These are phyloP conservation scores for Colletotrichum caudatum DNA, from an alignment of 2,329 filamentous ascomycete genomes.

Conservation along the genomic window DNA sequence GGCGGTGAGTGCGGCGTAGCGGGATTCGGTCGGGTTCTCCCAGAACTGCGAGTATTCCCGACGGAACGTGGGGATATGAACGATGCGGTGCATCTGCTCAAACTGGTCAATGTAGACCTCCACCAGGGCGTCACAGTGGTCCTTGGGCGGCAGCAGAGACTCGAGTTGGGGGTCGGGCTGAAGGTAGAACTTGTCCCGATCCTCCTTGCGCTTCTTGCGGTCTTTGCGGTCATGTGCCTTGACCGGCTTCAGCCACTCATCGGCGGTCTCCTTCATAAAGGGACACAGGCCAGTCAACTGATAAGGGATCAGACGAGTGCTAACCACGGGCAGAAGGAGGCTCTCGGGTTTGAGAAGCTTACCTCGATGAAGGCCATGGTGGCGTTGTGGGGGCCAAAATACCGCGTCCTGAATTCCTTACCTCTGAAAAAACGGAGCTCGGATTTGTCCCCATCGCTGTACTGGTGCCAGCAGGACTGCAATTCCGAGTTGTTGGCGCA, in stretches of 20 bases:
- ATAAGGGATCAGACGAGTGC: slow-evolving; percentile 25
- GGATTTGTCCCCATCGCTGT: slow-evolving; percentile 60
- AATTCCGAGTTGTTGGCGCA: slow-evolving; percentile 44
- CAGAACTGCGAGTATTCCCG: slow-evolving; percentile 68
- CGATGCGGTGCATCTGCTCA: slow-evolving; percentile 67
- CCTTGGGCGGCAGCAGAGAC: slow-evolving; percentile 60
- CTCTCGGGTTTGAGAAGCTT: slow-evolving; percentile 16
- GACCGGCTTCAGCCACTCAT: slow-evolving; percentile 70
- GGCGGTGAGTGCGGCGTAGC: slow-evolving; percentile 67
- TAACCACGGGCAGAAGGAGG: not conserved
- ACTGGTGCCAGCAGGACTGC: slow-evolving; percentile 45
- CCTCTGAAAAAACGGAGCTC: slow-evolving; percentile 70
- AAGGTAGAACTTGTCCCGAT: slow-evolving; percentile 62
- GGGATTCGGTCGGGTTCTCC: slow-evolving; percentile 57
- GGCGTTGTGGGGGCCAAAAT: slow-evolving; percentile 71
- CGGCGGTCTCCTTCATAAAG: slow-evolving; percentile 73
- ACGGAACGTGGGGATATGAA: slow-evolving; percentile 70
- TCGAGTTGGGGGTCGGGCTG: slow-evolving; percentile 64
- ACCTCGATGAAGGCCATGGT: slow-evolving; percentile 70
- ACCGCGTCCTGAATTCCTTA: slow-evolving; percentile 70
- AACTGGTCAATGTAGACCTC: slow-evolving; percentile 66
- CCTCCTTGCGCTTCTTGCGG: slow-evolving; percentile 64
- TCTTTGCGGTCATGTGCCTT: slow-evolving; percentile 68
- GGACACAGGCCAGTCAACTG: slow-evolving; percentile 66
- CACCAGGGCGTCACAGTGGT: slow-evolving; percentile 63